phyloP scores from a whole-genome alignment of 225 moss, liverwort and hornwort species.

The Bryoerythrophyllum caledonicum region DNA sequence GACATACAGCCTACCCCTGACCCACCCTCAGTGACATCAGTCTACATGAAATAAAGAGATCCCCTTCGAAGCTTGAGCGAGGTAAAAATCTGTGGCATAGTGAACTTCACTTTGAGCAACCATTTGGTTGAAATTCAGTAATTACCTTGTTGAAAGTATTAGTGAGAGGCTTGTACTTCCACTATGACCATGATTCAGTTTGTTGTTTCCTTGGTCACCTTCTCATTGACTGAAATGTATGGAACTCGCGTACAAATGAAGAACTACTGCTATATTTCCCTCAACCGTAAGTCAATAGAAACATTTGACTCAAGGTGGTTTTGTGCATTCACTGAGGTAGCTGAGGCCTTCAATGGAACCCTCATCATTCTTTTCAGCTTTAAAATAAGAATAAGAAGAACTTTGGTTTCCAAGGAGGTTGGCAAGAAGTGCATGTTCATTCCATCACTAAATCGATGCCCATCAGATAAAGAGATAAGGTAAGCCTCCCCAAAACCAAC shows the following conservation, averaged over 20 bases:
- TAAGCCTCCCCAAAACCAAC: too few species aligned
- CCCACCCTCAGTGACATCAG: too few species aligned
- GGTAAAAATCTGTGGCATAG: too few species aligned
- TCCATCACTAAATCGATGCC: too few species aligned
- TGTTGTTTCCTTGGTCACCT: background rate
- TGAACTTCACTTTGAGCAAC: too few species aligned
- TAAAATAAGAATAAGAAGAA: too few species aligned
- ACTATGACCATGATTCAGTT: background rate
- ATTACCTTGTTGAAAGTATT: background rate
- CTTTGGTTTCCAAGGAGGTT: too few species aligned
- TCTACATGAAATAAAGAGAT: too few species aligned
- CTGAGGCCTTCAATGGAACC: background rate
- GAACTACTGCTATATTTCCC: background rate
- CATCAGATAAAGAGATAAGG: too few species aligned
- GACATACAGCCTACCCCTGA: too few species aligned
- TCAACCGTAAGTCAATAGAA: background rate
- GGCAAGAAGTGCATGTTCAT: too few species aligned
- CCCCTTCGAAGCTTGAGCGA: too few species aligned
- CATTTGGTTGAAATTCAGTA: background rate
- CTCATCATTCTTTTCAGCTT: background rate
- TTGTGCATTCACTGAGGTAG: background rate
- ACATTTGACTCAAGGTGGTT: background rate
- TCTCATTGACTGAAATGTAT: slow-evolving; percentile 1
- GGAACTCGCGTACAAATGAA: background rate
- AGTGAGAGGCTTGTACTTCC: background rate